Conservation (phyloP, 495 filamentous ascomycete species). For the Aspergillus sclerotioniger region DNA sequence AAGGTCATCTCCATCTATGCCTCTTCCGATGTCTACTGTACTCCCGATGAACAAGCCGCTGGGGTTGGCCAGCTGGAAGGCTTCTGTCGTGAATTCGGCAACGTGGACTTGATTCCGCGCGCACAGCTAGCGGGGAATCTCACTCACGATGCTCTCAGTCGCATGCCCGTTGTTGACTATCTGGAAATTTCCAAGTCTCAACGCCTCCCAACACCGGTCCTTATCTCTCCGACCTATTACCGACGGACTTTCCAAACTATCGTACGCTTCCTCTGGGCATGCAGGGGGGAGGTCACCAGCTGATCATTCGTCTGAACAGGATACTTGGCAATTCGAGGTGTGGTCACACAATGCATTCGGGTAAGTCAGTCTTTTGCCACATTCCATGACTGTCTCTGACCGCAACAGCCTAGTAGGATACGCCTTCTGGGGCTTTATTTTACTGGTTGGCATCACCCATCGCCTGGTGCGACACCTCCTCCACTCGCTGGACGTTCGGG, state of each 20-base stretch:
- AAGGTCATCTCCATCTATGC: constrained; percentile 42
- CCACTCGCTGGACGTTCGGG: neutral
- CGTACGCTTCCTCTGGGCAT: constrained; percentile 16
- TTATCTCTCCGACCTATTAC: constrained; percentile 33
- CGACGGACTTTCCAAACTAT: constrained; percentile 33
- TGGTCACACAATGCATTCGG: constrained; percentile 41
- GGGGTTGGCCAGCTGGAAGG: constrained; percentile 29
- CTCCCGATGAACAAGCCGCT: constrained; percentile 21
- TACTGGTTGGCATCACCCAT: constrained; percentile 27
- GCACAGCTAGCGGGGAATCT: constrained; percentile 35
- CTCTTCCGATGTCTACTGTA: constrained; percentile 34
- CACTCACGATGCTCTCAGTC: constrained; percentile 33
- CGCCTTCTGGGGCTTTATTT: constrained; percentile 32
- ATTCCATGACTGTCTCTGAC: neutral
- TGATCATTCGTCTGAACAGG: constrained; percentile 17
- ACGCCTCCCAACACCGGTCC: constrained; percentile 23
- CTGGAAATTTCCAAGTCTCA: constrained; percentile 23
- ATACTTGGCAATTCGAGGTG: constrained; percentile 34
- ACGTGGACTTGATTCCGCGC: constrained; percentile 29
- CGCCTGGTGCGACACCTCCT: constrained; percentile 19
- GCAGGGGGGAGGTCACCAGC: neutral
- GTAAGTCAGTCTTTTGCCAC: constrained; percentile 11
- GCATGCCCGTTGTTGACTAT: constrained; percentile 34
- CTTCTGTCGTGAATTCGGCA: constrained; percentile 28
- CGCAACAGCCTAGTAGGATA: constrained; percentile 24